These are phyloP conservation scores for Melaleuca quinquenervia DNA, from an alignment of 345 rosid genomes.

Conservation along the genomic window DNA sequence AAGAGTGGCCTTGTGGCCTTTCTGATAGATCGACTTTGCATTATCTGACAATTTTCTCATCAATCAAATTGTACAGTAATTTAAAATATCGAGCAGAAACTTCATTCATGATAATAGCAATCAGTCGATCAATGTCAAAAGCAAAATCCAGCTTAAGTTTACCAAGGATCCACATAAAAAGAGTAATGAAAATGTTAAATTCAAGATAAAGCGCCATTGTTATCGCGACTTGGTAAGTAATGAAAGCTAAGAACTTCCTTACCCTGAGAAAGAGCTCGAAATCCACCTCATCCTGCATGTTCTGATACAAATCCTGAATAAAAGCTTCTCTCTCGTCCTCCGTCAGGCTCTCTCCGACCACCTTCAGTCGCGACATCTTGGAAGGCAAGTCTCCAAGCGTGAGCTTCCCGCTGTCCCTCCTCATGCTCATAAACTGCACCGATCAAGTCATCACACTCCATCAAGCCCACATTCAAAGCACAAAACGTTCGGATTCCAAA, in stretches of 20 bases:
- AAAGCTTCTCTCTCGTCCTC: slow-evolving; percentile 60
- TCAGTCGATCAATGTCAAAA: background rate
- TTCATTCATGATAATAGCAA: background rate
- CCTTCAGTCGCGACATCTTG: slow-evolving; percentile 74
- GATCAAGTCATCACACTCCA: background rate
- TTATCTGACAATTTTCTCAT: background rate
- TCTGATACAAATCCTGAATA: slow-evolving; percentile 57
- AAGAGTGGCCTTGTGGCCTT: background rate
- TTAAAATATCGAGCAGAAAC: background rate
- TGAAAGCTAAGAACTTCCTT: background rate
- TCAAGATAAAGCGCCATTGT: background rate
- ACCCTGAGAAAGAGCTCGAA: slow-evolving; percentile 95
- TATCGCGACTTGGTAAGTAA: background rate
- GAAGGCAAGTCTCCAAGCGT: slow-evolving; percentile 71
- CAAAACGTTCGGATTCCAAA: background rate
- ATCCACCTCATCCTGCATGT: slow-evolving; percentile 70
- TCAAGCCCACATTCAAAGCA: background rate
- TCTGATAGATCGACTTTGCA: background rate
- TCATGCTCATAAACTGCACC: slow-evolving; percentile 70
- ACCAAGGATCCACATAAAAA: background rate
- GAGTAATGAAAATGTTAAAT: background rate
- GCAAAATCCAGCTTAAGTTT: background rate
- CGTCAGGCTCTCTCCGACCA: slow-evolving; percentile 70
- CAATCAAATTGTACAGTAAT: background rate
- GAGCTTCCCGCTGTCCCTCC: slow-evolving; percentile 88